Evolutionary conservation across 306 rosid genomes (phyloP).

Genomic region (Prunus dulcis): DNA sequence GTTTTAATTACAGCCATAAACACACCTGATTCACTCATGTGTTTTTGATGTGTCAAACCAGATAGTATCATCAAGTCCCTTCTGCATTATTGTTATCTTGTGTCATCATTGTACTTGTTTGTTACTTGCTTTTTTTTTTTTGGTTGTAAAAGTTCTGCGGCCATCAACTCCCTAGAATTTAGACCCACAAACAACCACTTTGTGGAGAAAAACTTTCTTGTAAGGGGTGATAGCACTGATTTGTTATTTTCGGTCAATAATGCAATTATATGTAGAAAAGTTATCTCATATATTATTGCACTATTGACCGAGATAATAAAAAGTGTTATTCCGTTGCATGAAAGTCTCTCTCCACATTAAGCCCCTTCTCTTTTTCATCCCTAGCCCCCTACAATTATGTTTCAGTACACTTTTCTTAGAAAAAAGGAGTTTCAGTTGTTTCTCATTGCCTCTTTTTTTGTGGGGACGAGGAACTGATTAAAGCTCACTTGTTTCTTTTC

Average conservation of each 20-base stretch:
- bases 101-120: conserved; percentile 27
- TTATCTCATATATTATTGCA: too few species aligned
- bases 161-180: conserved; percentile 14
- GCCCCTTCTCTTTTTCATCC: conserved; percentile 6
- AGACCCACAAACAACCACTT: conserved; percentile 19
- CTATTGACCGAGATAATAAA: too few species aligned
- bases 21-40: background rate
- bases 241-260: fast-evolving
- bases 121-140: conserved; percentile 1
- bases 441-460: conserved; percentile 5
- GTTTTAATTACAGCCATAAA: conserved; percentile 10
- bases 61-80: conserved; percentile 11
- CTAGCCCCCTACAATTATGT: background rate
- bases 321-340: too few species aligned
- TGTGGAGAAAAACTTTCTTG: too few species aligned
- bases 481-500: conserved; percentile 9
- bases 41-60: conserved; percentile 5
- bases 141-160: background rate
- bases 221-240: too few species aligned
- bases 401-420: conserved; percentile 5
- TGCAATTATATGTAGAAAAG: too few species aligned
- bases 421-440: background rate
- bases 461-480: background rate
- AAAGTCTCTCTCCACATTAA: background rate
- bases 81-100: conserved; percentile 23